phyloP scores from a whole-genome alignment of 495 filamentous ascomycete genomes.

The Hyphodiscus hymeniophilus region DNA sequence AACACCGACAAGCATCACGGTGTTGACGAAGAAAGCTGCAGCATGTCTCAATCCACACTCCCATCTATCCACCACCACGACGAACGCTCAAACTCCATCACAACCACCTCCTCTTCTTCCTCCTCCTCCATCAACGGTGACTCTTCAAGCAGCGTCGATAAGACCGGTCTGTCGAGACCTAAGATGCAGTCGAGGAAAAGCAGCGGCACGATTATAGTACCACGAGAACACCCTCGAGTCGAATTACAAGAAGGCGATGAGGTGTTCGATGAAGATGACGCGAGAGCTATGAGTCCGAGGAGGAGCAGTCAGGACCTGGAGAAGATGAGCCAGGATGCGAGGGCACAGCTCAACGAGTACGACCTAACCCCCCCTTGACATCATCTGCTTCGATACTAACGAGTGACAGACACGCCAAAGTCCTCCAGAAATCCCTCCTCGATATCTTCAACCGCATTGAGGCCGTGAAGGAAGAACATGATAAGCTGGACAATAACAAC shows the following conservation, averaged over 20 bases:
- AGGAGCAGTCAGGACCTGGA: conserved; percentile 85
- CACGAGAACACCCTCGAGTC: conserved; percentile 60
- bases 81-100: not conserved
- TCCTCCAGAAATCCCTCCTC: conserved; percentile 77
- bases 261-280: conserved; percentile 74
- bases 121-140: conserved; percentile 16
- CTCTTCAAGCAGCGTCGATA: not conserved
- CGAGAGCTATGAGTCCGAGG: conserved; percentile 88
- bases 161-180: conserved; percentile 9
- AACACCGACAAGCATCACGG: too few relatives aligned
- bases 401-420: conserved; percentile 66
- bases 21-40: too few relatives aligned
- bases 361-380: conserved; percentile 26
- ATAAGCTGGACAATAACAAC: conserved; percentile 91
- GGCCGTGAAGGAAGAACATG: conserved; percentile 85
- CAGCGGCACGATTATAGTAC: conserved; percentile 74
- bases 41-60: too few relatives aligned
- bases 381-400: not conserved
- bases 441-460: conserved; percentile 89
- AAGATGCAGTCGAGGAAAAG: conserved; percentile 50
- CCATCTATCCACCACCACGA: not conserved
- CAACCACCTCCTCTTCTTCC: conserved; percentile 10
- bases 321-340: conserved; percentile 71
- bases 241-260: conserved; percentile 55
- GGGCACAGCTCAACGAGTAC: conserved; percentile 47